These are phyloP conservation scores for Zygosaccharomyces pseudobailii DNA, from an alignment of 1,139 yeast genomes.

Conservation along the genomic window DNA sequence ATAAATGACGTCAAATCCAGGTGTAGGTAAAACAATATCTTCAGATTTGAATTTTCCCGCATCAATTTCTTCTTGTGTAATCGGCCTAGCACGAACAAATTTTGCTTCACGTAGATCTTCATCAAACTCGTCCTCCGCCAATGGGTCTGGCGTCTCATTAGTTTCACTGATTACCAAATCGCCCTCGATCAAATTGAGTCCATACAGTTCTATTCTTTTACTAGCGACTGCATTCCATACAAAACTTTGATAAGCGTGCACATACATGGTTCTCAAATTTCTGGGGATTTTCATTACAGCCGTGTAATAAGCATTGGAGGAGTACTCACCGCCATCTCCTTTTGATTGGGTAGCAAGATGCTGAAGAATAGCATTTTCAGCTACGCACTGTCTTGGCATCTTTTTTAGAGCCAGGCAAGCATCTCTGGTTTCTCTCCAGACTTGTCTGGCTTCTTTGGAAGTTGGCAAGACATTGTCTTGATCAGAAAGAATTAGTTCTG, in stretches of 20 bases:
- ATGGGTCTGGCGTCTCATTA: conserved; percentile 24
- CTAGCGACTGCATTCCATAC: conserved; percentile 90
- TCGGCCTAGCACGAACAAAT: conserved; percentile 59
- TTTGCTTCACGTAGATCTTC: conserved; percentile 60
- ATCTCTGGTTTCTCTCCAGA: conserved; percentile 74
- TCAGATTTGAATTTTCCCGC: conserved; percentile 58
- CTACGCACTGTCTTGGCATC: conserved; percentile 86
- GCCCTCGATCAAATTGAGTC: conserved; percentile 68
- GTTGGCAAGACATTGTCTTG: conserved; percentile 82
- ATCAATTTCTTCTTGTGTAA: conserved; percentile 69
- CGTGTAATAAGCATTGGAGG: conserved; percentile 54
- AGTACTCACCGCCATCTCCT: conserved; percentile 44
- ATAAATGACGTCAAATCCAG: conserved; percentile 84
- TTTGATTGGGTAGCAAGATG: conserved; percentile 47
- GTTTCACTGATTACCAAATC: conserved; percentile 62
- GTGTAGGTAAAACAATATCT: conserved; percentile 89
- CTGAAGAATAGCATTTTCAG: conserved; percentile 71
- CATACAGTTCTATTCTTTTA: conserved; percentile 66
- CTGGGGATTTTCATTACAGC: conserved; percentile 92
- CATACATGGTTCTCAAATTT: conserved; percentile 89
- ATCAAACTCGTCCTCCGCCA: conserved; percentile 46
- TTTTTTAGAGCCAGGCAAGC: conserved; percentile 57
- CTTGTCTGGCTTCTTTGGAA: conserved; percentile 71
- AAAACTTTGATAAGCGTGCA: conserved; percentile 94
- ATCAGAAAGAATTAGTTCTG: conserved; percentile 70